phyloP scores from a whole-genome alignment of 176 grass and related monocot species.

The Chrysopogon serrulatus region DNA sequence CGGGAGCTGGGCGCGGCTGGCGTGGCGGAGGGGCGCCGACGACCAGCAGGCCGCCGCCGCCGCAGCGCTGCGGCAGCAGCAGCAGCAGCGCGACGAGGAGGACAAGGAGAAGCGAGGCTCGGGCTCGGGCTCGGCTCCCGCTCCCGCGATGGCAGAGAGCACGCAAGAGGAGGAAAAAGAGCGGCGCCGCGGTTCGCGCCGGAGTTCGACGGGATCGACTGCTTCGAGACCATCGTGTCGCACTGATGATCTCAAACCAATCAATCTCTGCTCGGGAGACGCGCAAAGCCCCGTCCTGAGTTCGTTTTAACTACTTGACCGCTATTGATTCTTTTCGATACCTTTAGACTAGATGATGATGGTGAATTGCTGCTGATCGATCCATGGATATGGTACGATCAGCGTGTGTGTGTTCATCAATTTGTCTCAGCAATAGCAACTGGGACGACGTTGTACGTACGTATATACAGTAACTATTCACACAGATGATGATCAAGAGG shows the following conservation, averaged over 20 bases:
- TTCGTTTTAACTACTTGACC: not conserved
- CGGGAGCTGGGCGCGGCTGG: conserved; percentile 1
- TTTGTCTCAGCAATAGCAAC: not conserved
- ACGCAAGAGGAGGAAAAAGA: not conserved
- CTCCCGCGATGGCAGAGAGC: not conserved
- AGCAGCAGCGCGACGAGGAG: not conserved
- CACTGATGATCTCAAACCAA: conserved; percentile 6
- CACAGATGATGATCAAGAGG: not conserved
- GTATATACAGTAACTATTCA: not conserved
- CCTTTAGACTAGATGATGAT: no score
- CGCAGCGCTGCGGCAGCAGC: no score
- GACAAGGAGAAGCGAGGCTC: not conserved
- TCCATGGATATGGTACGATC: not conserved
- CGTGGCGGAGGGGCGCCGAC: conserved; percentile 11
- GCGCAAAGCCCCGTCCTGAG: not conserved
- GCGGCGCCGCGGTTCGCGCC: conserved; percentile 40
- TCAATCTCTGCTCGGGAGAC: no score
- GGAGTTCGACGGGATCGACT: conserved; percentile 75
- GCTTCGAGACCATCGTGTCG: conserved; percentile 69
- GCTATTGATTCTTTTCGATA: no score
- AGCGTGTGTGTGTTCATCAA: not conserved
- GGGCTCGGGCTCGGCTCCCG: no score
- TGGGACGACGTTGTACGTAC: not conserved
- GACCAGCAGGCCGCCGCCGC: not conserved
- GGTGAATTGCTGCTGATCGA: no score